These are phyloP conservation scores for Penicillium sp. DNA, from an alignment of 2,329 filamentous ascomycete species.

Conservation along the genomic window DNA sequence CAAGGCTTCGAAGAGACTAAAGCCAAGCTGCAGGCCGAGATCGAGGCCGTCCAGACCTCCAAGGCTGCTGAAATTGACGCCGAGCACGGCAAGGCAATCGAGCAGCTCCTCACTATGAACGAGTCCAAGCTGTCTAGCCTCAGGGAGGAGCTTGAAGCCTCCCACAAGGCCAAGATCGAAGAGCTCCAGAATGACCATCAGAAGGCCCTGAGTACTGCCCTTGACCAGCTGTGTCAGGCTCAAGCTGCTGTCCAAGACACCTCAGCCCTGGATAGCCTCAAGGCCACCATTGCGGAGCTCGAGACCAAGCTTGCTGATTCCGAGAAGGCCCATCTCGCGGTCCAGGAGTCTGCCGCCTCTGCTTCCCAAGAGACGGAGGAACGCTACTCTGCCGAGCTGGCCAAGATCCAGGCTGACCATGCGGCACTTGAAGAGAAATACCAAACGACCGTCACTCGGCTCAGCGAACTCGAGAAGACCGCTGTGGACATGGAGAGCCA, in stretches of 20 bases:
- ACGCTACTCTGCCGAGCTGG: slow-evolving; percentile 46
- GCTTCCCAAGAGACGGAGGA: slow-evolving; percentile 23
- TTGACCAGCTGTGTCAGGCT: slow-evolving; percentile 36
- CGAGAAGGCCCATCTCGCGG: slow-evolving; percentile 40
- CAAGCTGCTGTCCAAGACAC: slow-evolving; percentile 38
- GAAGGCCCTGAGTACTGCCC: slow-evolving; percentile 30
- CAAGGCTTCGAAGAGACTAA: slow-evolving; percentile 35
- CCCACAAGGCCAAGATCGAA: slow-evolving; percentile 36
- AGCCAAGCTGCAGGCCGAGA: slow-evolving; percentile 36
- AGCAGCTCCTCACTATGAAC: slow-evolving; percentile 40
- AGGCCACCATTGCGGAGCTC: slow-evolving; percentile 48
- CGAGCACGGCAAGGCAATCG: slow-evolving; percentile 40
- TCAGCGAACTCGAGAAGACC: slow-evolving; percentile 81
- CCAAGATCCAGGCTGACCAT: slow-evolving; percentile 43
- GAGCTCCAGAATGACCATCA: slow-evolving; percentile 39
- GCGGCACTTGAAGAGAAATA: slow-evolving; percentile 45
- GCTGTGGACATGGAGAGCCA: slow-evolving; percentile 72
- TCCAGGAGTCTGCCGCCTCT: slow-evolving; percentile 41
- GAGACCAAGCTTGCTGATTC: slow-evolving; percentile 62
- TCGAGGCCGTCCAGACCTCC: slow-evolving; percentile 35
- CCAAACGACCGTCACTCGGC: slow-evolving; percentile 45
- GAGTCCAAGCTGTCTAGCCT: slow-evolving; percentile 40
- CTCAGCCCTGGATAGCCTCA: slow-evolving; percentile 36
- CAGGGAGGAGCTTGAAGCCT: slow-evolving; percentile 35
- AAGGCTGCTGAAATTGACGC: slow-evolving; percentile 37